phyloP scores from a whole-genome alignment of 805 yeast genomes.

The Starmerella bombi region DNA sequence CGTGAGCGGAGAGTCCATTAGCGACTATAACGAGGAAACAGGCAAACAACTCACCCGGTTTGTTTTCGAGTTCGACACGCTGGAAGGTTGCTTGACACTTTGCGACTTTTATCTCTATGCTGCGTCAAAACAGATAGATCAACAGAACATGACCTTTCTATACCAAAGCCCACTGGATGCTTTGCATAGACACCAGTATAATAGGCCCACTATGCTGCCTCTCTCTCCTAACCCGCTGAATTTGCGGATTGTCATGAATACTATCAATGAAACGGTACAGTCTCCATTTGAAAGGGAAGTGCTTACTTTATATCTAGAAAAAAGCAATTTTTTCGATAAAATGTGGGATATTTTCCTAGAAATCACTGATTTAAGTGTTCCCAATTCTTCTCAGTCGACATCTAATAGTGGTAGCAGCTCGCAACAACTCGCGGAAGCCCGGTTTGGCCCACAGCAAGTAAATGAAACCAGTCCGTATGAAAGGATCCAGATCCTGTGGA shows the following conservation, averaged over 20 bases:
- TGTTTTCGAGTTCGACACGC: no score
- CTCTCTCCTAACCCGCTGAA: conserved; percentile 39
- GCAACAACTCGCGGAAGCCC: no score
- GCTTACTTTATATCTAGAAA: conserved; percentile 45
- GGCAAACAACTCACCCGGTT: no score
- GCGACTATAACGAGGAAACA: no score
- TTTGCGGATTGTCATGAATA: conserved; percentile 41
- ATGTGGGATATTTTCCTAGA: conserved; percentile 40
- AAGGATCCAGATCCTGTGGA: conserved; percentile 44
- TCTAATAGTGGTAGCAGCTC: no score
- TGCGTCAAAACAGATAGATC: no score
- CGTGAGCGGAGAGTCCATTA: no score
- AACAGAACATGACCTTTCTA: no score
- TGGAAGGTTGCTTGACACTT: no score
- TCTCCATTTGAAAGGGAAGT: conserved; percentile 51
- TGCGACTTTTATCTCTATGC: not conserved
- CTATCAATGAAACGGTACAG: conserved; percentile 46
- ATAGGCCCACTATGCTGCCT: conserved; percentile 61
- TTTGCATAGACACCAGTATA: no score
- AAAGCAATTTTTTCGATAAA: conserved; percentile 37
- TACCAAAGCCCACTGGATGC: no score
- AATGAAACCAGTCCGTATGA: conserved; percentile 13
- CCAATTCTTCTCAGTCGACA: no score
- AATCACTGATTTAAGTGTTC: conserved; percentile 40
- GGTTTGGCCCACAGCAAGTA: not conserved